Evolutionary conservation across 1,139 yeast genomes (phyloP).

Genomic region (Kodamaea sp.): DNA sequence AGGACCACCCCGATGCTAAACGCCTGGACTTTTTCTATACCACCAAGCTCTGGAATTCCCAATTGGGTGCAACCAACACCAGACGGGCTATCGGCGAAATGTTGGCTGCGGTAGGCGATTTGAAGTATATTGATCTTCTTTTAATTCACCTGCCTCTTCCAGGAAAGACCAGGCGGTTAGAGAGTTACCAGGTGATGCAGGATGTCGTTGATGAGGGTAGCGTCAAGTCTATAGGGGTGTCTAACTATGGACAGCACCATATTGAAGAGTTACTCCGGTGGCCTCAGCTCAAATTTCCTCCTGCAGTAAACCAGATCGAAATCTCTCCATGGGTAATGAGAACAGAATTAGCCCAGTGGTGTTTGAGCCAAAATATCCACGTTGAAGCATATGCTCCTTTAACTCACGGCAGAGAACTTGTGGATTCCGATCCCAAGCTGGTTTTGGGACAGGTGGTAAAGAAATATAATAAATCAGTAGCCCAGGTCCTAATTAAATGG

Average conservation of each 20-base stretch:
- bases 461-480: conserved; percentile 29
- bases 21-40: conserved; percentile 70
- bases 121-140: conserved; percentile 47
- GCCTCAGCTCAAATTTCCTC: conserved; percentile 52
- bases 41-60: conserved; percentile 41
- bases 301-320: conserved; percentile 67
- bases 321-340: conserved; percentile 80
- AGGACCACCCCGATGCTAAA: conserved; percentile 45
- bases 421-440: conserved; percentile 1
- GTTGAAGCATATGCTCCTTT: conserved; percentile 46
- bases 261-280: conserved; percentile 57
- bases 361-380: conserved; percentile 33
- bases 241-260: conserved; percentile 67
- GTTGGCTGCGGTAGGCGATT: conserved; percentile 24
- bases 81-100: conserved; percentile 29
- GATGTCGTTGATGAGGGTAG: conserved; percentile 60
- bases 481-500: conserved; percentile 41
- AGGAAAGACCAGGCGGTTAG: conserved; percentile 51
- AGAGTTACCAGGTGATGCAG: conserved; percentile 63
- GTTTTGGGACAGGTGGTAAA: conserved; percentile 10
- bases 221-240: conserved; percentile 65
- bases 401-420: conserved; percentile 36
- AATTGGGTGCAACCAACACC: conserved; percentile 28
- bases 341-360: conserved; percentile 57
- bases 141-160: conserved; percentile 64